A percentile compares a stretch with the other conserved stretches of the same genome.
Evolutionary conservation across 2,329 filamentous ascomycete species (phyloP).

Genomic region (Fusarium nurragi): DNA sequence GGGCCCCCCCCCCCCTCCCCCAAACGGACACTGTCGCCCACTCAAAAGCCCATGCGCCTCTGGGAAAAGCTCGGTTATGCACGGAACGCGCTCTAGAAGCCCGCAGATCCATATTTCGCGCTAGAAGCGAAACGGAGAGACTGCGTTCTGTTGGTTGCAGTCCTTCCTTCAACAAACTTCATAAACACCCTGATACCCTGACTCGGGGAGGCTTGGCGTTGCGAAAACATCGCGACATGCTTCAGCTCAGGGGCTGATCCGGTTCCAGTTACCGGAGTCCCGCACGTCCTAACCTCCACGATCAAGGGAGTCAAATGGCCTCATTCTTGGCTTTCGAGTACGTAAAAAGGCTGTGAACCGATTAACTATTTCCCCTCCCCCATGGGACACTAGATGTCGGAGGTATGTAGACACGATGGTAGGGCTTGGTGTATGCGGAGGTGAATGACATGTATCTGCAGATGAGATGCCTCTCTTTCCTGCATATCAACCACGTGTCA

Average conservation of each 20-base stretch:
- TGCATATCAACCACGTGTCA: background rate
- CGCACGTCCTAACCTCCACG: slow-evolving; percentile 2
- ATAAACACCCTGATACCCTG: no score
- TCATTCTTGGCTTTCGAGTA: slow-evolving; percentile 1
- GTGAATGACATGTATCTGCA: background rate
- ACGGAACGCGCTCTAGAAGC: slow-evolving; percentile 27
- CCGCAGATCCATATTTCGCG: slow-evolving; percentile 33
- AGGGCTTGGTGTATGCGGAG: slow-evolving; percentile 11
- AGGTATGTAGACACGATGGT: background rate
- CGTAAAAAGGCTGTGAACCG: slow-evolving; percentile 2
- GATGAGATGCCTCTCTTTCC: background rate
- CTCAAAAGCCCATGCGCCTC: background rate
- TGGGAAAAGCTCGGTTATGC: slow-evolving; percentile 35
- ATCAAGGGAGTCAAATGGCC: background rate
- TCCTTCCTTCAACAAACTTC: no score
- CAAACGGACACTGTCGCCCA: background rate
- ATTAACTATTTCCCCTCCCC: slow-evolving; percentile 11
- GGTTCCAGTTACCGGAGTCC: slow-evolving; percentile 9
- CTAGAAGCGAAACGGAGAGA: slow-evolving; percentile 30
- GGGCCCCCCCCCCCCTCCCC: background rate
- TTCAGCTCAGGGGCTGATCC: slow-evolving; percentile 20
- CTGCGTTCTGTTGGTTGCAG: slow-evolving; percentile 20
- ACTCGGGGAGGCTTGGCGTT: no score
- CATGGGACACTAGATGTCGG: slow-evolving; percentile 6
- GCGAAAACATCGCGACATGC: background rate